Conservation (phyloP, 345 rosid species). For the Carallia pectinifolia region DNA sequence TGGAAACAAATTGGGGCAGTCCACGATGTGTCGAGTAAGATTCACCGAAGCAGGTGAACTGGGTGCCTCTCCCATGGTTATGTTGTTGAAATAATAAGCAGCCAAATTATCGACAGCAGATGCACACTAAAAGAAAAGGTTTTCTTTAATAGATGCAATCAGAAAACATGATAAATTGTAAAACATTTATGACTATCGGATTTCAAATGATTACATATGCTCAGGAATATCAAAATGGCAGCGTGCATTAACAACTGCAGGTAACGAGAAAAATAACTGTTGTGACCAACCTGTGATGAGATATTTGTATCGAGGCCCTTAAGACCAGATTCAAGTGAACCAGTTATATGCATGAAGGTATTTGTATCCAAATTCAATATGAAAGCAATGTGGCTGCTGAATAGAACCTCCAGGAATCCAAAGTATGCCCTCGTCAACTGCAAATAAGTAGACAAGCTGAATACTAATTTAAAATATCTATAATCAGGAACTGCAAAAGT, state of each 20-base stretch:
- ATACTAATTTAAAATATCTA: too few relatives aligned
- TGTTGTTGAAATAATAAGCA: slow-evolving; percentile 90
- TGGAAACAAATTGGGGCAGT: slow-evolving; percentile 91
- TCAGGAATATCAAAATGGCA: not conserved
- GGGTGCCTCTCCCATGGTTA: slow-evolving; percentile 91
- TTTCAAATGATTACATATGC: not conserved
- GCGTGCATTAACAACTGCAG: not conserved
- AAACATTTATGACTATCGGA: not conserved
- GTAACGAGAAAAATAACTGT: not conserved
- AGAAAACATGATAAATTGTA: not conserved
- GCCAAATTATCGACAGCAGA: slow-evolving; percentile 95
- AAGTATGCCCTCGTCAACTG: slow-evolving; percentile 98
- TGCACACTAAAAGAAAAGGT: slow-evolving; percentile 66
- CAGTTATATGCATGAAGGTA: slow-evolving; percentile 86
- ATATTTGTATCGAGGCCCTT: slow-evolving; percentile 88
- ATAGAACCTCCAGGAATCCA: slow-evolving; percentile 87
- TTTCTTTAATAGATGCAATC: slow-evolving; percentile 15
- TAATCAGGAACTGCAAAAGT: too few relatives aligned
- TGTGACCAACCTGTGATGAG: slow-evolving; percentile 76
- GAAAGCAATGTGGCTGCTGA: slow-evolving; percentile 69
- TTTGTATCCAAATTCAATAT: slow-evolving; percentile 77
- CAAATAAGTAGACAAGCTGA: slow-evolving; percentile 21
- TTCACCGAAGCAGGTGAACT: slow-evolving; percentile 65
- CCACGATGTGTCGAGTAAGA: slow-evolving; percentile 84
- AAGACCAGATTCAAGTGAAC: slow-evolving; percentile 97